Evolutionary conservation across 495 filamentous ascomycete species (phyloP), one percentile per base, ranked within the genome.

Genomic region (Penicillium pulvis): DNA sequence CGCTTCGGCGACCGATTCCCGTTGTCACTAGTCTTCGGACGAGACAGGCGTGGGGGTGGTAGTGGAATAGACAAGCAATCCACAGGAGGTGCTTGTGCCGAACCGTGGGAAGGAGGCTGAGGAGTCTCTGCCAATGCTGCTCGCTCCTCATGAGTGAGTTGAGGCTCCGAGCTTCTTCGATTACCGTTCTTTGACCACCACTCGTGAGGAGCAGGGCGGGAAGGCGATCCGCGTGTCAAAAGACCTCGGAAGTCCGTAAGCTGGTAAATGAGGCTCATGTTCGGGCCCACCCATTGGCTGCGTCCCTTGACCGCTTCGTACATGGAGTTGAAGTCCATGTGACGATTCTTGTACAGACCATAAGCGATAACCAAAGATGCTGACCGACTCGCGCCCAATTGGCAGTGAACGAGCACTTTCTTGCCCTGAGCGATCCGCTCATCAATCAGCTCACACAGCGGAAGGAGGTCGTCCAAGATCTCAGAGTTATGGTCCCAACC

Each of bases 401-500:
- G 94, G 68, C 94, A 98, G 70, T 98, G 94, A 10, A 98, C 80
- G 28, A 98, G 81, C 4, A 98, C 89, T 57, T 85, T 90, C 75
- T 97, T 97, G 23, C 90, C 87, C 44, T 90, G 80, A 33, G 83
- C 80, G 2, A 91, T 85, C 50, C 89, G 83, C 35, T 88, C 84
- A 55, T 96, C 91, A 56, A 98, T 93, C 11, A 88, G 78, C 62
- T 96, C 88, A 66, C 94, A 96, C n/a, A 98, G 78, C 42, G 76
- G 78, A 68, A 88, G 85, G 30, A 98, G 74, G 67, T 98, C 94
- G 23, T 89, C 86, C 16, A 93, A 85, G 58, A 98, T 96, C 59
- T 97, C 91, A 0, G 93, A 96, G 65, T 98, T 97, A 73, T 98
- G 94, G 61, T 98, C 95, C 94, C 94, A 98, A 3, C 85, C 88